Evolutionary conservation across 306 rosid genomes (phyloP).

Genomic region (Cucurbita ficifolia): DNA sequence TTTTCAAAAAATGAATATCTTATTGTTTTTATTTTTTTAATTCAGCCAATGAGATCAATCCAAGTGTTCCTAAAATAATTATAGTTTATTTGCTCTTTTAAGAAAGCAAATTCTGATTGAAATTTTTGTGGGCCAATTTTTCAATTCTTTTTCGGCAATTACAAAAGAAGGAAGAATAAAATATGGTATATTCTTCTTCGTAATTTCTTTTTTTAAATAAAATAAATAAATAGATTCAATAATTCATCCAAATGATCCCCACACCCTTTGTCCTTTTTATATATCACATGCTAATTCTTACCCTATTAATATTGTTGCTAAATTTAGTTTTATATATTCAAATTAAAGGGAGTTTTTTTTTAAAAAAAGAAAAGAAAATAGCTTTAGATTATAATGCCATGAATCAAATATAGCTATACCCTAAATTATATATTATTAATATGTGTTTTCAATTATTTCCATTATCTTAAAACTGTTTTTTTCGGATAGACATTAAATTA

Average conservation of each 20-base stretch:
- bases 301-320: not conserved
- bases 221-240: not conserved
- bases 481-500: not conserved
- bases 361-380: too few species aligned
- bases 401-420: too few species aligned
- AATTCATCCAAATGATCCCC: not conserved
- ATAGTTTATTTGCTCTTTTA: not conserved
- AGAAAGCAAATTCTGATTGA: not conserved
- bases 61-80: not conserved
- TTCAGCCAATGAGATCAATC: not conserved
- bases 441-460: not conserved
- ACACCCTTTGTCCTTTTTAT: not conserved
- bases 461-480: not conserved
- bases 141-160: not conserved
- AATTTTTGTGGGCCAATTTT: not conserved
- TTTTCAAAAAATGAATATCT: not conserved
- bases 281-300: not conserved
- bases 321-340: not conserved
- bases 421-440: not conserved
- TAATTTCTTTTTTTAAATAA: not conserved
- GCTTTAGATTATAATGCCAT: too few species aligned
- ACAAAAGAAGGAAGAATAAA: not conserved
- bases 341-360: too few species aligned
- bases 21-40: not conserved
- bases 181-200: not conserved